Base-by-base conservation (phyloP, 78 protist species). In the Fonticula alba region DNA sequence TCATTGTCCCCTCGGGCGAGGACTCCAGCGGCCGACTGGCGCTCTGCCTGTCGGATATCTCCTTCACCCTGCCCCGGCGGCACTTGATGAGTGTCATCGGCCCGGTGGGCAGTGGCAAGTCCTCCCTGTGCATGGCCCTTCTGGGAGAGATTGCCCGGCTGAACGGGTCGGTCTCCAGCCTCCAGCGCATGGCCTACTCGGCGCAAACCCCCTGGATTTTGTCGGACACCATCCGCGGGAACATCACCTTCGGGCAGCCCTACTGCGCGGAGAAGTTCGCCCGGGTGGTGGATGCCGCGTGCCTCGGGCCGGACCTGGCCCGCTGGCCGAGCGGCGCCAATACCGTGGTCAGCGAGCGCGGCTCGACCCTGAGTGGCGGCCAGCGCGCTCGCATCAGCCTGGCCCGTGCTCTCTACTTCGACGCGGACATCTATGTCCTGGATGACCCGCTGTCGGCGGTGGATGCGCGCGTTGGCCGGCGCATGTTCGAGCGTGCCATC, bases 341-440 rank as follows among this genome's bases (percentile, higher is more conserved):
- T 29, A 69, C 86, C n/a, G 72, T 51, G 49, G 35, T 80, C 24
- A 83, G 87, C 35, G 87, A 82, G 70, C 35, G 66, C 29, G 87
- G 87, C 40, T n/a, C 79, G 46, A 82, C 59, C 33, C 54, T 84
- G 27, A 60, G 74, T 4, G 89, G 86, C 26, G 89, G 86, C 6
- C 89, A 84, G 38, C 29, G 46, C 33, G 61, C 49, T 13, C 69
- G 85, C 59, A 13, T 82, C 51, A 11, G 71, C 19, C 54, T 84
- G 27, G 85, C 87, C 0, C 72, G 90, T n/a, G 82, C 87, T 13
- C 35, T 81, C 55, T 84, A 82, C 64, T 29, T 66, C 50, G 26
- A 60, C 20, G 68, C 79, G 0, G 80, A 65, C n/a, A 47, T 68
- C 9, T 59, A 53, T 50, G 35, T 83, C 9, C 65, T 83, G 19